These are phyloP conservation scores for Colletotrichum musae DNA, from an alignment of 2,329 filamentous ascomycete genomes.

Conservation along the genomic window DNA sequence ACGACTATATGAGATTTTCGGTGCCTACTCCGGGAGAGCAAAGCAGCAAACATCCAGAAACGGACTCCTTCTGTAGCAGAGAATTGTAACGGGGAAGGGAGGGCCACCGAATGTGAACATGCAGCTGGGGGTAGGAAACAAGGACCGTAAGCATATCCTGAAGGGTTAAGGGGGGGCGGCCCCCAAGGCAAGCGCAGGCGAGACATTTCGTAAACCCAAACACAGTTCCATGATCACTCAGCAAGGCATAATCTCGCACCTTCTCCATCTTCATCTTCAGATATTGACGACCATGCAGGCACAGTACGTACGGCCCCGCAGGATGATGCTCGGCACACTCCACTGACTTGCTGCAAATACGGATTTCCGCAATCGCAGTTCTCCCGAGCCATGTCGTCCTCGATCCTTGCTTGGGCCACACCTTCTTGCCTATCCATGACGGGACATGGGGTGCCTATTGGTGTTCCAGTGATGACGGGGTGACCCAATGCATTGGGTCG, in stretches of 20 bases:
- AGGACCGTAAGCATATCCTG: too few relatives aligned
- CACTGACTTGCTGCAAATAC: neutral
- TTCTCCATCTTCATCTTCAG: neutral
- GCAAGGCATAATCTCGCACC: neutral
- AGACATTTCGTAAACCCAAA: neutral
- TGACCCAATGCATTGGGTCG: neutral
- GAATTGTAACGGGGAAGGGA: neutral
- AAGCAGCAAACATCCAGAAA: neutral
- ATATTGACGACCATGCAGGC: neutral
- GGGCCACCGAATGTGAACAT: neutral
- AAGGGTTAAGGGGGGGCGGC: neutral
- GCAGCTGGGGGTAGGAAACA: too few relatives aligned
- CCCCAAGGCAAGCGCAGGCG: neutral
- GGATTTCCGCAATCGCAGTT: neutral
- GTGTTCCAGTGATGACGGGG: neutral
- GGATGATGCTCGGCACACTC: neutral
- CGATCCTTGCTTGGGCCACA: conserved; percentile 17
- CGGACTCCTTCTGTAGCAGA: neutral
- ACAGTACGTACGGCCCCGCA: neutral
- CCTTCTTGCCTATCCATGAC: neutral
- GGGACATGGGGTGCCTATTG: neutral
- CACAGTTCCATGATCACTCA: neutral
- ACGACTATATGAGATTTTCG: neutral
- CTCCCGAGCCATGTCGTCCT: neutral
- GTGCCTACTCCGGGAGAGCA: neutral